Evolutionary conservation across 805 yeast species (phyloP), one percentile per base, ranked within the genome.

Genomic region (Millerozyma miso): DNA sequence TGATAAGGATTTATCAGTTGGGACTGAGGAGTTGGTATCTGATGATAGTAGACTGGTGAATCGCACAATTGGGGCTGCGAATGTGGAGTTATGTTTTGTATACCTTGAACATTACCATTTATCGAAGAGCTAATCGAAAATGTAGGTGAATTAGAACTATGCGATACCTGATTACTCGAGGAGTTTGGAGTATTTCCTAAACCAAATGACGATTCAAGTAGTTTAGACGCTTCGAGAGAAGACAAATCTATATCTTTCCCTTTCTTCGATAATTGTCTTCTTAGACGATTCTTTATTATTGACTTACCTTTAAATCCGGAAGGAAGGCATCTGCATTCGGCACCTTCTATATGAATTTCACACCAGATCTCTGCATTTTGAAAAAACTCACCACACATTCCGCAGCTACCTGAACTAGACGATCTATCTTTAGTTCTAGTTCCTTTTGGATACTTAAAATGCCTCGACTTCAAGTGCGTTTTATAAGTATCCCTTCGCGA

Each of bases 401-500:
- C 74, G 56, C 83, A 78, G 35, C 71, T 59, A 10, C 83, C 83
- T 4, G 71, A 57, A 10, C 72, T 59, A 39, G 55, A 57, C 15
- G 61, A 52, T 39, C 83, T 55, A 38, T 71, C 73, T 44, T 65
- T 67, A 3, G 77, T 68, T 47, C 69, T 69, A 12, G 77, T 74
- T 3, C 81, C 83, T 32, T 75, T 67, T 31, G 83, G 83, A 49
- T 77, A 78, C 36, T 70, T 69, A 54, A 78, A 78, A 55, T 78
- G 83, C 42, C 79, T 60, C 6, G 81, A 72, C 51, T 76, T 77
- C 40, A 78, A 64, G 55, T 78, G 83, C 1, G 80, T 78, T 51
- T 77, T 76, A 56, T 74, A 76, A 4, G 83, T 77, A 54, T 78
- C 83, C 52, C 82, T 65, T 53, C 83, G 64, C 4, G 82, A 75